Conservation (phyloP, 148 eudicot species). For the Diospyros lotus region DNA sequence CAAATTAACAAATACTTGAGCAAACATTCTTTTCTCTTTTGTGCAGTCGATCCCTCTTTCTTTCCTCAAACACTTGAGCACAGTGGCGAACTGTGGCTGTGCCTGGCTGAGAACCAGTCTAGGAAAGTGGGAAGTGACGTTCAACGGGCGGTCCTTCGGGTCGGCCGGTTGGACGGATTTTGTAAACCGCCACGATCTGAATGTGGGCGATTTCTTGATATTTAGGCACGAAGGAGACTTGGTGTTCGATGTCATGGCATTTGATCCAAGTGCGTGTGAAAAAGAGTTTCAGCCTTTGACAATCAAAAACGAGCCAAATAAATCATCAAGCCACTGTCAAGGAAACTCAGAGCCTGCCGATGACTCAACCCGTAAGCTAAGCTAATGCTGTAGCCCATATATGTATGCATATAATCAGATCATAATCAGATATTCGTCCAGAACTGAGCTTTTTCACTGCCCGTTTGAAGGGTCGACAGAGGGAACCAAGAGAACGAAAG, state of each 20-base stretch:
- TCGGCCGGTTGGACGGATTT: conserved; percentile 3
- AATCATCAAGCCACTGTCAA: too few relatives aligned
- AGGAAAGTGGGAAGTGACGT: conserved; percentile 12
- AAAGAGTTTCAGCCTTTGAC: neutral
- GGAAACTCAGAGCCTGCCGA: too few relatives aligned
- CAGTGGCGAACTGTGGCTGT: neutral
- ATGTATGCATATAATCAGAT: too few relatives aligned
- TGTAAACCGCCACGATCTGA: neutral
- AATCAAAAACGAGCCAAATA: too few relatives aligned
- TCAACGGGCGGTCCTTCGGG: neutral
- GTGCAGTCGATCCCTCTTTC: conserved; percentile 6
- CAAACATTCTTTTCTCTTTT: neutral
- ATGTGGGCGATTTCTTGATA: neutral
- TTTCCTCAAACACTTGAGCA: conserved; percentile 12
- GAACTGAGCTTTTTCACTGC: too few relatives aligned
- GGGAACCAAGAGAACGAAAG: too few relatives aligned
- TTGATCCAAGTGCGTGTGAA: neutral
- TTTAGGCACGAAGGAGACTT: conserved; percentile 1
- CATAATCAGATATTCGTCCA: too few relatives aligned
- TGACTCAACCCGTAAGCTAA: too few relatives aligned
- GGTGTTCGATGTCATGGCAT: neutral
- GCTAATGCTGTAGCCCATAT: too few relatives aligned
- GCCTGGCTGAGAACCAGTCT: conserved; percentile 4
- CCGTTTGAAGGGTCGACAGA: too few relatives aligned
- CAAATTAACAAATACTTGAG: too few relatives aligned